phyloP scores from a whole-genome alignment of 768 basidiomycete species.

The Suillus subluteus region DNA sequence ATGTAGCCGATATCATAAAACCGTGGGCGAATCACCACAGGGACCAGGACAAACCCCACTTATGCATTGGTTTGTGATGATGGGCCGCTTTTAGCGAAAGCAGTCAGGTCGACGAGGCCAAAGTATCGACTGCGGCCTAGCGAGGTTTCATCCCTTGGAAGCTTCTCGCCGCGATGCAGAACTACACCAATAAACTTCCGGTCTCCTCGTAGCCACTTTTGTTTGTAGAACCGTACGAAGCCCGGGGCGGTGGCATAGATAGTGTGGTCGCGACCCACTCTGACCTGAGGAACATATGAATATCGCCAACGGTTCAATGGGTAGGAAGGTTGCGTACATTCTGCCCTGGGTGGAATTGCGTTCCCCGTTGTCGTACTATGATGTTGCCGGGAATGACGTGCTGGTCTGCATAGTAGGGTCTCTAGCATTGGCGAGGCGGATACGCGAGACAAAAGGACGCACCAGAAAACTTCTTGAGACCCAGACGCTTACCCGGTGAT shows the following conservation, averaged over 20 bases:
- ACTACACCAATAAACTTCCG: slow-evolving; percentile 87
- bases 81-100: slow-evolving; percentile 22
- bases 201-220: slow-evolving; percentile 72
- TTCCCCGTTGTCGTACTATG: slow-evolving; percentile 93
- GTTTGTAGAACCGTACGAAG: slow-evolving; percentile 92
- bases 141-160: slow-evolving; percentile 78
- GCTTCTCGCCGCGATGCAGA: slow-evolving; percentile 75
- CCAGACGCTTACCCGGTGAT: slow-evolving; percentile 90
- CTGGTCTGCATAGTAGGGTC: slow-evolving; percentile 62
- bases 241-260: slow-evolving; percentile 90
- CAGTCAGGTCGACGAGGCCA: slow-evolving; percentile 70
- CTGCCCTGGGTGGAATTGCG: slow-evolving; percentile 91
- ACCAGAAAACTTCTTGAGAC: slow-evolving; percentile 97
- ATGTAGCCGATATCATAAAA: background rate
- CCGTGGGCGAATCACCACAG: background rate
- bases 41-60: background rate
- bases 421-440: slow-evolving; percentile 18
- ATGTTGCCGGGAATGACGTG: slow-evolving; percentile 94
- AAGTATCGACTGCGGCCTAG: slow-evolving; percentile 87
- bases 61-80: slow-evolving; percentile 17
- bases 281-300: slow-evolving; percentile 57
- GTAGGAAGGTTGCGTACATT: slow-evolving; percentile 58
- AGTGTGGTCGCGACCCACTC: slow-evolving; percentile 93
- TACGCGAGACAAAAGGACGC: slow-evolving; percentile 22
- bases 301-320: background rate